These are phyloP conservation scores for Leishmania gerbilli DNA, from an alignment of 208 protist species.

Conservation along the genomic window DNA sequence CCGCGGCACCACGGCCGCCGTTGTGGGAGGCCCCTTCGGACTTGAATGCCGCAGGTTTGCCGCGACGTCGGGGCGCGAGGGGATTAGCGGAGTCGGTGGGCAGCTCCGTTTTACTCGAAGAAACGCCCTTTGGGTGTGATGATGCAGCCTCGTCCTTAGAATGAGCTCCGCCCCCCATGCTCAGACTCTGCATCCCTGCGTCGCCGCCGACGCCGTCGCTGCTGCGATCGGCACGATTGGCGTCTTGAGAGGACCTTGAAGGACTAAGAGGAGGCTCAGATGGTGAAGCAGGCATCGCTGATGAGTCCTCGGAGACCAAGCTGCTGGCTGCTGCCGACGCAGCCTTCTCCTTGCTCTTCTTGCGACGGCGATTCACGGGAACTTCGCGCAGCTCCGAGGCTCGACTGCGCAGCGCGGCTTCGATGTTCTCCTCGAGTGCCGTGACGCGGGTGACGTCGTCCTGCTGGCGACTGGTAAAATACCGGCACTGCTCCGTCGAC, in stretches of 20 bases:
- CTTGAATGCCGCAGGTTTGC: neutral
- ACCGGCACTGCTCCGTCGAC: slow-evolving; percentile 42
- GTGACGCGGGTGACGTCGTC: slow-evolving; percentile 51
- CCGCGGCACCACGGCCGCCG: neutral
- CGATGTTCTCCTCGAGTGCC: slow-evolving; percentile 53
- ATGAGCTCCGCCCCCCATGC: neutral
- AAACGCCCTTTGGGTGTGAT: too few species aligned
- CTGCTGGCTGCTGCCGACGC: neutral
- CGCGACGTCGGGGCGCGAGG: neutral
- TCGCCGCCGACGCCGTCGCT: neutral
- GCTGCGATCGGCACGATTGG: neutral
- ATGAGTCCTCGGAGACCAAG: neutral
- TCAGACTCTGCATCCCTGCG: neutral
- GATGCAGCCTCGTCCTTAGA: neutral
- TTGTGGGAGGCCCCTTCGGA: neutral
- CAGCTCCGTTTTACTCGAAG: neutral
- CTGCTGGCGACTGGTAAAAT: slow-evolving; percentile 59
- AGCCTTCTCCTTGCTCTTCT: slow-evolving; percentile 10
- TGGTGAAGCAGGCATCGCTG: neutral
- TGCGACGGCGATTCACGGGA: slow-evolving; percentile 22
- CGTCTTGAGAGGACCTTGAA: neutral
- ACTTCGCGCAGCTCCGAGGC: slow-evolving; percentile 30
- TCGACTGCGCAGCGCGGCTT: slow-evolving; percentile 36
- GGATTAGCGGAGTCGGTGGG: neutral
- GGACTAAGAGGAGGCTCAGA: neutral